A percentile compares a stretch with the other conserved stretches of the same genome.
These are phyloP conservation scores for Phaeotremella skinneri DNA, from an alignment of 768 basidiomycete species.

Conservation along the genomic window DNA sequence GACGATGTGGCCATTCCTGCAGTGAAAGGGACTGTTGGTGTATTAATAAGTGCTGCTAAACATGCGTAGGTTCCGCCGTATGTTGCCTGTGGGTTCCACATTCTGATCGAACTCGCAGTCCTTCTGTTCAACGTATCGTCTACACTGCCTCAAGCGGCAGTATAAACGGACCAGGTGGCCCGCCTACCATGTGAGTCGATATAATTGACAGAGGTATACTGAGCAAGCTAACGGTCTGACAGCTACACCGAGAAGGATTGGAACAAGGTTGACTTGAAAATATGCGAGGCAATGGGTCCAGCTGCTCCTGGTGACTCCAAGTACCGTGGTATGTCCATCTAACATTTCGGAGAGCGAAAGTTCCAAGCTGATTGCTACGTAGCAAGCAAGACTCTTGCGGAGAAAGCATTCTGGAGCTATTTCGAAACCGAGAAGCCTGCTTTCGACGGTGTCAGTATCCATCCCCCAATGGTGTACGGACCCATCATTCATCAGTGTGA, in stretches of 20 bases:
- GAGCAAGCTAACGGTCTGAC: not conserved
- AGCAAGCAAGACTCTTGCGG: constrained; percentile 24
- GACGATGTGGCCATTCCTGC: constrained; percentile 65
- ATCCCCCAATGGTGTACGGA: constrained; percentile 37
- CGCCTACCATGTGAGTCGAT: constrained; percentile 4
- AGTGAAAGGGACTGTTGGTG: constrained; percentile 63
- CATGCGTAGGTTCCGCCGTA: constrained; percentile 52
- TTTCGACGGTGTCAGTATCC: constrained; percentile 31
- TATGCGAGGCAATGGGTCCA: constrained; percentile 3
- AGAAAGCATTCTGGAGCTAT: constrained; percentile 26
- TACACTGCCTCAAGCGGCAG: constrained; percentile 57
- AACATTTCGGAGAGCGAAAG: not conserved
- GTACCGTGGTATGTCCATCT: constrained; percentile 5
- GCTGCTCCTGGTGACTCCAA: constrained; percentile 10
- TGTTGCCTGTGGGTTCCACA: not conserved
- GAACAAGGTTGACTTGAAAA: constrained; percentile 8
- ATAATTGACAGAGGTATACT: not conserved
- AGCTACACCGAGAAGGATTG: constrained; percentile 17
- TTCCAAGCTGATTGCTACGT: not conserved
- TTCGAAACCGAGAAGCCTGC: constrained; percentile 29
- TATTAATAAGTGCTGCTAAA: constrained; percentile 62
- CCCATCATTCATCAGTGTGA: constrained; percentile 52
- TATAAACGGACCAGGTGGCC: constrained; percentile 15
- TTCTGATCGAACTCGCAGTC: constrained; percentile 40
- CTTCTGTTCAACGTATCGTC: constrained; percentile 63